Evolutionary conservation across 2,329 filamentous ascomycete species (phyloP).

Genomic region (Raffaelea albimanens): DNA sequence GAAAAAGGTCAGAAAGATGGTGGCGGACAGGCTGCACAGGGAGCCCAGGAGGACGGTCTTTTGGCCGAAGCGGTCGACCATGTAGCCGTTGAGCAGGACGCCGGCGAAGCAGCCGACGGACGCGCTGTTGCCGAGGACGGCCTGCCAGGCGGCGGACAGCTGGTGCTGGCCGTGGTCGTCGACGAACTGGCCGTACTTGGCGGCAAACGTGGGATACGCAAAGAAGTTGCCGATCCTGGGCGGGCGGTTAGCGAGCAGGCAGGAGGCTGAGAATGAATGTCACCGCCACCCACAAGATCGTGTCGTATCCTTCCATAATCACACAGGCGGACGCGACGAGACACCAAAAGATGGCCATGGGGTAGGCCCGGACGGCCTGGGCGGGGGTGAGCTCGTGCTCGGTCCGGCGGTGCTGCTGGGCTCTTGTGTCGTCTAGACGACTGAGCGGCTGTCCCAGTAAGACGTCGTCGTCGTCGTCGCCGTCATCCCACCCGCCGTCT

Average conservation of each 20-base stretch:
- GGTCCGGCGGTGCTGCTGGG: neutral
- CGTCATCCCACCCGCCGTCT: neutral
- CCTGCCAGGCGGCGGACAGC: conserved; percentile 40
- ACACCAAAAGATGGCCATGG: conserved; percentile 12
- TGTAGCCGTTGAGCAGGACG: conserved; percentile 35
- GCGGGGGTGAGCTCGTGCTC: conserved; percentile 10
- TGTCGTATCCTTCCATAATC: conserved; percentile 18
- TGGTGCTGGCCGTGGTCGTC: conserved; percentile 22
- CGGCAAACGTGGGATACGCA: conserved; percentile 14
- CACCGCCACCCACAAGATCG: conserved; percentile 9
- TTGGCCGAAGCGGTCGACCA: conserved; percentile 33
- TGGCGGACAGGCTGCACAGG: conserved; percentile 26
- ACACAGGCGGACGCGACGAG: conserved; percentile 12
- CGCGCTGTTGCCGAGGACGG: conserved; percentile 27
- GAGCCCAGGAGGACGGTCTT: conserved; percentile 33
- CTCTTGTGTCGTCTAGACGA: neutral
- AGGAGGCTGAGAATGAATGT: neutral
- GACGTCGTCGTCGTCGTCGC: no score
- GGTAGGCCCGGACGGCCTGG: conserved; percentile 15
- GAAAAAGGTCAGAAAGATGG: conserved; percentile 39
- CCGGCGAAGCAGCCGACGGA: conserved; percentile 39
- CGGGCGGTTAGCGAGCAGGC: neutral
- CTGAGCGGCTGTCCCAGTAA: neutral
- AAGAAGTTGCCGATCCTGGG: conserved; percentile 14
- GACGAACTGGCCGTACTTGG: conserved; percentile 20